phyloP scores from a whole-genome alignment of 805 yeast genomes.

The Metschnikowia shivogae region DNA sequence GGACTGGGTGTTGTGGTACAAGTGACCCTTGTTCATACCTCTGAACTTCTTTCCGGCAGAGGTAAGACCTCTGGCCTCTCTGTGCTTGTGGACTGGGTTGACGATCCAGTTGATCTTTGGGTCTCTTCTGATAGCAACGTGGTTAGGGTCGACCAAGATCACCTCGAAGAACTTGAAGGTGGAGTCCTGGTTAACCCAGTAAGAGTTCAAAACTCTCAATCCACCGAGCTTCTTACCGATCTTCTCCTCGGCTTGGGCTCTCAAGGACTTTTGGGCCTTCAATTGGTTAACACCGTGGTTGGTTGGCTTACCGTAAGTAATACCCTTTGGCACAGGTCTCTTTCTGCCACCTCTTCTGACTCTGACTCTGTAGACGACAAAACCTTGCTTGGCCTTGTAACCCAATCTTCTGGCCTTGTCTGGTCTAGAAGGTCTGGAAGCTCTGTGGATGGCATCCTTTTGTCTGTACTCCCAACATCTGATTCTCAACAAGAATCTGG shows the following conservation, averaged over 20 bases:
- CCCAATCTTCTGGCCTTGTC: slow-evolving; percentile 99
- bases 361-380: slow-evolving; percentile 96
- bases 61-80: slow-evolving; percentile 99
- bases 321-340: slow-evolving; percentile 99
- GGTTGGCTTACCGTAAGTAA: slow-evolving; percentile 99
- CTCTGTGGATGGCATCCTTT: slow-evolving; percentile 97
- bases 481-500: slow-evolving; percentile 98
- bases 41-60: slow-evolving; percentile 97
- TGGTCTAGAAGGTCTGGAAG: slow-evolving; percentile 97
- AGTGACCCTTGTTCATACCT: slow-evolving; percentile 99
- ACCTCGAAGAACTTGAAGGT: slow-evolving; percentile 99
- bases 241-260: slow-evolving; percentile 99
- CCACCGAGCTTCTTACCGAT: slow-evolving; percentile 98
- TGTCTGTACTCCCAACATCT: slow-evolving; percentile 99
- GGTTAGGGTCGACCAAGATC: slow-evolving; percentile 94
- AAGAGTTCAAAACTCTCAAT: slow-evolving; percentile 98
- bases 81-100: slow-evolving; percentile 99
- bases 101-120: slow-evolving; percentile 99
- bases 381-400: slow-evolving; percentile 99
- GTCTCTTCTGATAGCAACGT: slow-evolving; percentile 98
- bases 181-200: slow-evolving; percentile 99
- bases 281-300: slow-evolving; percentile 99
- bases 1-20: slow-evolving; percentile 94
- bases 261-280: slow-evolving; percentile 97
- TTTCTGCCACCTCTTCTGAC: slow-evolving; percentile 99